phyloP scores from a whole-genome alignment of 768 basidiomycete genomes.

The Mycena rosella region DNA sequence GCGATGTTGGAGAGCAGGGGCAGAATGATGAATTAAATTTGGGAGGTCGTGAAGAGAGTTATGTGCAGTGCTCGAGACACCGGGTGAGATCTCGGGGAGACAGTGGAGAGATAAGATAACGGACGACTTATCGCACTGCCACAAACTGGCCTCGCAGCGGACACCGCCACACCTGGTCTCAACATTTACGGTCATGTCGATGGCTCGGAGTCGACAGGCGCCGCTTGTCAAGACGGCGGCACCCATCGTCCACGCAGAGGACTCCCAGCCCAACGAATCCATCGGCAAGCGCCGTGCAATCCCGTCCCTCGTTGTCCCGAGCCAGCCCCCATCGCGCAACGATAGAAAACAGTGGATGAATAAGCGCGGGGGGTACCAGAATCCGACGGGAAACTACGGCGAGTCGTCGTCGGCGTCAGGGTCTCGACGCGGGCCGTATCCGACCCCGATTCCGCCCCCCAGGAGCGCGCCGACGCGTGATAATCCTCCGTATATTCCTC shows the following conservation, averaged over 20 bases:
- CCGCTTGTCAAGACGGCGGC: background rate
- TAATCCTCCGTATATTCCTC: background rate
- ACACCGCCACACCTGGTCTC: too few species aligned
- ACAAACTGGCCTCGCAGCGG: too few species aligned
- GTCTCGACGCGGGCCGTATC: background rate
- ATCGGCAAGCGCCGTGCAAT: constrained; percentile 28
- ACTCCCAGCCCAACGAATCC: constrained; percentile 38
- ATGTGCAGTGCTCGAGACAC: too few species aligned
- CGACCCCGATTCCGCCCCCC: background rate
- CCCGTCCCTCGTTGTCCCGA: constrained; percentile 20
- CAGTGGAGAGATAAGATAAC: too few species aligned
- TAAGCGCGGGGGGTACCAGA: background rate
- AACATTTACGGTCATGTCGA: too few species aligned
- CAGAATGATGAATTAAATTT: too few species aligned
- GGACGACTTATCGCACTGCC: too few species aligned
- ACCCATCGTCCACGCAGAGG: constrained; percentile 29
- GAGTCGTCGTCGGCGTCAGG: background rate
- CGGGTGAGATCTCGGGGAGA: too few species aligned
- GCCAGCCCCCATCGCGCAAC: background rate
- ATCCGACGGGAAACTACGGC: background rate
- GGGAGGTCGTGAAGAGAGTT: too few species aligned
- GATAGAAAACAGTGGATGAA: background rate
- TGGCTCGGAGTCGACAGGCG: background rate
- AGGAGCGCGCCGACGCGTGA: background rate
- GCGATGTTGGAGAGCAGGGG: too few species aligned